A percentile compares a stretch with the other conserved stretches of the same genome.
Evolutionary conservation across 768 basidiomycete species (phyloP).

Genomic region (Rhizopogon sp.): DNA sequence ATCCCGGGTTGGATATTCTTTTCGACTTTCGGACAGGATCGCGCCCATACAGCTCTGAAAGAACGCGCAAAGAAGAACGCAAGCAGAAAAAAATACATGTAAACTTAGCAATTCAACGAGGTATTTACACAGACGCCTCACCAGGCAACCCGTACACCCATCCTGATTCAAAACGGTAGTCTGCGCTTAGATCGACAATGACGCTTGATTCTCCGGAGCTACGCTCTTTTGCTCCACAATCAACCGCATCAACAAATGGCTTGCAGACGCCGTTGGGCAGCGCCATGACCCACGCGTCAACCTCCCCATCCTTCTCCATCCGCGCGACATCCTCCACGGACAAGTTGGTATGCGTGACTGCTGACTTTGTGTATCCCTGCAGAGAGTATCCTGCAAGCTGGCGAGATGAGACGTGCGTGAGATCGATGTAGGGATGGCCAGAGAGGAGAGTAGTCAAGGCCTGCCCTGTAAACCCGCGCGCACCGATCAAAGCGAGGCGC

Average conservation of each 20-base stretch:
- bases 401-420: conserved; percentile 95
- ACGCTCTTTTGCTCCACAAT: conserved; percentile 62
- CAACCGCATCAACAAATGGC: conserved; percentile 94
- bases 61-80: conserved; percentile 8
- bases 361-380: conserved; percentile 73
- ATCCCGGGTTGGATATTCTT: conserved; percentile 95
- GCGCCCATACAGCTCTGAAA: conserved; percentile 83
- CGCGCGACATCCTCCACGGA: conserved; percentile 70
- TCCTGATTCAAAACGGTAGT: conserved; percentile 89
- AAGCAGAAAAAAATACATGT: conserved; percentile 27
- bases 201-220: conserved; percentile 55
- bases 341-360: conserved; percentile 77
- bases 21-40: conserved; percentile 60
- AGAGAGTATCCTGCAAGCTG: conserved; percentile 83
- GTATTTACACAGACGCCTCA: conserved; percentile 56
- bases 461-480: conserved; percentile 93
- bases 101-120: conserved; percentile 31
- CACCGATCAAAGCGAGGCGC: conserved; percentile 91
- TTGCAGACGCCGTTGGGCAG: conserved; percentile 97
- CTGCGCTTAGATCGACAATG: conserved; percentile 89
- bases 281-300: conserved; percentile 99
- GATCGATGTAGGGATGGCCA: conserved; percentile 79
- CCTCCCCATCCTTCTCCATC: conserved; percentile 86
- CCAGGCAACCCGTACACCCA: conserved; percentile 99
- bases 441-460: conserved; percentile 85